Conservation (phyloP, 495 filamentous ascomycete genomes). For the Podospora australis region DNA sequence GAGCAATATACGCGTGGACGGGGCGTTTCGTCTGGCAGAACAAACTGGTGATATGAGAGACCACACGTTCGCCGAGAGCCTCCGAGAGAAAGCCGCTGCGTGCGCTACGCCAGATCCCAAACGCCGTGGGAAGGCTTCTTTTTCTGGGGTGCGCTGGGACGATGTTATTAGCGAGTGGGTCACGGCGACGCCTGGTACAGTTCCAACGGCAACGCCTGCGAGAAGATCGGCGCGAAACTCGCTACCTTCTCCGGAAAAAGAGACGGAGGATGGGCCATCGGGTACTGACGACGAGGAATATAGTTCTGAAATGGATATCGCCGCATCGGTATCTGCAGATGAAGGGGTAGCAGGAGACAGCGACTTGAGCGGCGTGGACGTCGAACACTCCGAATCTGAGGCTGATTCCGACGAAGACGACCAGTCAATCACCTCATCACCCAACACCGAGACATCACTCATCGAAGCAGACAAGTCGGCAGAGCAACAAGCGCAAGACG, state of each 20-base stretch:
- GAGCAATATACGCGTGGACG: slow-evolving; percentile 20
- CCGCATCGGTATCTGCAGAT: no score
- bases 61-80: slow-evolving; percentile 36
- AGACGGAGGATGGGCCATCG: not conserved
- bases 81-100: slow-evolving; percentile 10
- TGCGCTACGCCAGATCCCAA: slow-evolving; percentile 3
- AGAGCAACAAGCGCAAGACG: not conserved
- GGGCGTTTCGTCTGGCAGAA: slow-evolving; percentile 36
- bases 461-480: not conserved
- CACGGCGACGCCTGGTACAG: slow-evolving; percentile 14
- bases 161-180: slow-evolving; percentile 53
- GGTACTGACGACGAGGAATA: not conserved
- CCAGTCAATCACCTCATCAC: not conserved
- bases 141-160: slow-evolving; percentile 43
- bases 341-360: not conserved
- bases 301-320: no score
- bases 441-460: slow-evolving; percentile 7
- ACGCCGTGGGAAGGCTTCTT: slow-evolving; percentile 1
- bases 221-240: not conserved
- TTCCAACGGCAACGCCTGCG: not conserved
- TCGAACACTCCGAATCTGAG: not conserved
- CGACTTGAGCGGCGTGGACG: not conserved
- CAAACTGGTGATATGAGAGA: slow-evolving; percentile 37
- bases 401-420: slow-evolving; percentile 4
- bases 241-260: not conserved